phyloP scores from a whole-genome alignment of 306 rosid species.

The Citrullus colocynthis region DNA sequence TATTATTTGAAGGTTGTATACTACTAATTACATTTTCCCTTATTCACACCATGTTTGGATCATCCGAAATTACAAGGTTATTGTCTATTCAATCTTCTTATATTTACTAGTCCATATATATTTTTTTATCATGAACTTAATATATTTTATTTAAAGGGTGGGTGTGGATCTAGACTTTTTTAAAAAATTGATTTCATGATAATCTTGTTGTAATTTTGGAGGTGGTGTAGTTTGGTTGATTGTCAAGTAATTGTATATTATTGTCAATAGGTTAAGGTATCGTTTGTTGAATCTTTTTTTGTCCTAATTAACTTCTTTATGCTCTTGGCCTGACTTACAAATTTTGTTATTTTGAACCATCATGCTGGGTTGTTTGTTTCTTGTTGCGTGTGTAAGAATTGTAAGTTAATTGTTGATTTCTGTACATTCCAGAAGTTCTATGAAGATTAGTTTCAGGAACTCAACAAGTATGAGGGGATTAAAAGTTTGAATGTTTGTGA shows the following conservation, averaged over 20 bases:
- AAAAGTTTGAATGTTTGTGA: slow-evolving; percentile 61
- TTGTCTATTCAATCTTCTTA: neutral
- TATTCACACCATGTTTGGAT: no score
- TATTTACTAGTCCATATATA: neutral
- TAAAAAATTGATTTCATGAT: neutral
- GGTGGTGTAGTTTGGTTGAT: neutral
- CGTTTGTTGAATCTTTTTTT: neutral
- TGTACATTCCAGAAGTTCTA: slow-evolving; percentile 33
- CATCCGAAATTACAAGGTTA: no score
- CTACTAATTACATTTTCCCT: no score
- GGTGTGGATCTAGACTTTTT: neutral
- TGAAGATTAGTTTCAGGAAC: slow-evolving; percentile 53
- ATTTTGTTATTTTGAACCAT: no score
- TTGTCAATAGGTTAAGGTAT: neutral
- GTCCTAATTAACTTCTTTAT: neutral
- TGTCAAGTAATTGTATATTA: neutral
- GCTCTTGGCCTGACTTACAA: no score
- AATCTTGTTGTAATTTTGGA: neutral
- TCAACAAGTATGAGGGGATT: slow-evolving; percentile 48
- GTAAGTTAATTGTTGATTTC: neutral
- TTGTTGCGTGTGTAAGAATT: neutral
- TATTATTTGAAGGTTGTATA: no score
- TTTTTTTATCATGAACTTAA: neutral
- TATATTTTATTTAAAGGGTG: neutral
- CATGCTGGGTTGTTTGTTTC: no score